Conservation (phyloP, 2,329 filamentous ascomycete species). For the Sclerotinia nivalis region DNA sequence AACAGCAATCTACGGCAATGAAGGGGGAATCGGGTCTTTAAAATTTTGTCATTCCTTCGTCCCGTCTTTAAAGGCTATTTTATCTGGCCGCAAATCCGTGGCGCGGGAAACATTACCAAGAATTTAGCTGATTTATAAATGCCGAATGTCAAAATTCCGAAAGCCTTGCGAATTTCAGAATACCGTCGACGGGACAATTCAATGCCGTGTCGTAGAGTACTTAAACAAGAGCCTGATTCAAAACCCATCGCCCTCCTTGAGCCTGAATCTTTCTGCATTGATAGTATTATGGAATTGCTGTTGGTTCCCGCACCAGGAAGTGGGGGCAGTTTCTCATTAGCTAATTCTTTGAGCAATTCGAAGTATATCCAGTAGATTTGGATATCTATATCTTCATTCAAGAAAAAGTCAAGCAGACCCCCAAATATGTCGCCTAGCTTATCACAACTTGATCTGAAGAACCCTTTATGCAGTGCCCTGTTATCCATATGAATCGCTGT, state of each 20-base stretch:
- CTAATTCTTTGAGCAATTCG: background rate
- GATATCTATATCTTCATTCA: background rate
- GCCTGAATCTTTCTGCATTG: background rate
- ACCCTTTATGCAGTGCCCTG: background rate
- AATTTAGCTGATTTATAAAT: background rate
- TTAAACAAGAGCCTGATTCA: background rate
- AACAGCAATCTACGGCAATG: background rate
- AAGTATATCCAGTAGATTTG: background rate
- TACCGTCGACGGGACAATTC: too few species aligned
- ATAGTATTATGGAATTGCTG: background rate
- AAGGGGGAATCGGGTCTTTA: background rate
- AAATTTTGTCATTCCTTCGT: background rate
- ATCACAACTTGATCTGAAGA: background rate
- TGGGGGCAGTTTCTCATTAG: background rate
- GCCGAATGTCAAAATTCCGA: background rate
- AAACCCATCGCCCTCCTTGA: background rate
- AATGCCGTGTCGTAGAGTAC: background rate
- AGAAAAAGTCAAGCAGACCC: background rate
- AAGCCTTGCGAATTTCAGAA: constrained; percentile 6
- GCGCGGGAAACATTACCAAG: background rate
- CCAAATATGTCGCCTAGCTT: background rate
- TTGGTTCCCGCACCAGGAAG: background rate
- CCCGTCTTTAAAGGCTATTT: background rate
- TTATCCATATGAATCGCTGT: background rate
- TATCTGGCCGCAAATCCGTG: background rate